Conservation (phyloP, 257 asterid genomes). For the Solanum ossicruentum region DNA sequence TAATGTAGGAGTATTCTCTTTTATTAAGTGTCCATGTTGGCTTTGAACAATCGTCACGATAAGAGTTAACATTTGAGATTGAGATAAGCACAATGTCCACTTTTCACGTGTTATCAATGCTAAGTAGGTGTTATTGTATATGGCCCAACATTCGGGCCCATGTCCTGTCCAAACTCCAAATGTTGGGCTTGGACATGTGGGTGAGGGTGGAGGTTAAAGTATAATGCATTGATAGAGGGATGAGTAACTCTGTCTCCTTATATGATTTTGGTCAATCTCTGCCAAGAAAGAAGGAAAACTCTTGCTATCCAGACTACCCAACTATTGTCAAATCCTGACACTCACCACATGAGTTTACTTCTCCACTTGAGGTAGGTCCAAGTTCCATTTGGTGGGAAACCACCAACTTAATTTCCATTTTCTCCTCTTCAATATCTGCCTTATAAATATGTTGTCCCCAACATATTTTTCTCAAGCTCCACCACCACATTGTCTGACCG, state of each 20-base stretch:
- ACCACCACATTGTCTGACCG: background rate
- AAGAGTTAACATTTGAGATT: background rate
- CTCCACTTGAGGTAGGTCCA: background rate
- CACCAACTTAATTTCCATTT: background rate
- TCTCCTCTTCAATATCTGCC: background rate
- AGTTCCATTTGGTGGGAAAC: background rate
- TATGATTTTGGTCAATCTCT: background rate
- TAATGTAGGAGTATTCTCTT: background rate
- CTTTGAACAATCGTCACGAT: background rate
- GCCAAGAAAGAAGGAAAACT: background rate
- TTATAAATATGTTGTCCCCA: background rate
- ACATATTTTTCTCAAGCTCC: background rate
- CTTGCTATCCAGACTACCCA: background rate
- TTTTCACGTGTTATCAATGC: background rate
- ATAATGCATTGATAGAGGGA: background rate
- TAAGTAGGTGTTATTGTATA: background rate
- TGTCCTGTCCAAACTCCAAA: background rate
- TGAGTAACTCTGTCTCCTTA: background rate
- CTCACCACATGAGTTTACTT: background rate
- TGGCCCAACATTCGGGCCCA: background rate
- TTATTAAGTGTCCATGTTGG: background rate
- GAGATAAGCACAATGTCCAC: background rate
- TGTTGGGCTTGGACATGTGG: background rate
- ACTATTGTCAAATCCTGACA: background rate
- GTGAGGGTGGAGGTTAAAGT: background rate